Base-by-base conservation (phyloP, 148 eudicot genomes). In the Salicornia ramosissima region DNA sequence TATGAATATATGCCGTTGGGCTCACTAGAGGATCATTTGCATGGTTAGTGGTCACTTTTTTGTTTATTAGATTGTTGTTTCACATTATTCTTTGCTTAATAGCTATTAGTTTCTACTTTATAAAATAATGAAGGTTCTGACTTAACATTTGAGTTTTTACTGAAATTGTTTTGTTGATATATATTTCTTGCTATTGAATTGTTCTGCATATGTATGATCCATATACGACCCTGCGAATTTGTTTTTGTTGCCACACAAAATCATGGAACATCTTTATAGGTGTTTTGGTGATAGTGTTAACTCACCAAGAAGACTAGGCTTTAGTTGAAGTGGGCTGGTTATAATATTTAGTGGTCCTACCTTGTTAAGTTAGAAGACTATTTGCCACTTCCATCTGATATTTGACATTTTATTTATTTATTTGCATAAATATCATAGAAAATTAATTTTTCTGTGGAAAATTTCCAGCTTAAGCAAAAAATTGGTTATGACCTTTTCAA, bases 1-100 rank as follows among this genome's bases (percentile, higher is more conserved):
- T 94, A 94, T 49, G 99, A 94, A 73, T 91, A 81, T 70, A 90
- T 94, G 99, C 96, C 98, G 15, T 78, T 90, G 78, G 98, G 97
- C 50, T 94, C 97, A 62, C 79, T 94, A 56, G 98, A 94, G 84
- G 98, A 90, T 82, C 98, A 94, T 84, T 87, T 94, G 75, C 97
- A 88, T 76, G 96, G 96, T 89, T 42, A 81, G 90, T 79, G 21
- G 43, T 61, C 64, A 33, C 70, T 58, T 54, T 50, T 40, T 53
- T 77, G 4, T 43, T 19, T 13, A 5, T 11, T 40, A 9, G 12
- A 42, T 50, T 36, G 40, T 36, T 36, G 52, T 28, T 28, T 76
- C 39, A 28, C 15, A 16, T 31, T 5, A 16, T 12, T 46, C 1
- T 56, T 19, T 56, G 45, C 22, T 71, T 52, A 7, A 34, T 4